Percentiles rank a stretch among this genome's conserved stretches.
These are phyloP conservation scores for Alisma plantagoaquatica DNA, from an alignment of 106 monocot species.

Conservation along the genomic window DNA sequence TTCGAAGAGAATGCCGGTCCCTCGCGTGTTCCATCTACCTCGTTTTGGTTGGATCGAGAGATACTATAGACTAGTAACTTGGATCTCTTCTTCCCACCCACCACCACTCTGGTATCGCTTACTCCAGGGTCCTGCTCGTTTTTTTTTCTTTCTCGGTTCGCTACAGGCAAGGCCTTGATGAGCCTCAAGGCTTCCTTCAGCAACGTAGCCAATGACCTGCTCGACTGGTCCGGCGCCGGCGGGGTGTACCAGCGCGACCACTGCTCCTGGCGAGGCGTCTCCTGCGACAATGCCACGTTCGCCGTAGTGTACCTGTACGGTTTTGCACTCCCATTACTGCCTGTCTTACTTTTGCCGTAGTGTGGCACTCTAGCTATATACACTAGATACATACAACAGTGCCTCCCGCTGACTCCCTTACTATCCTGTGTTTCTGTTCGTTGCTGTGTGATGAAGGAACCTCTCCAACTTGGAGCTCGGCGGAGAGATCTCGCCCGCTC, in stretches of 20 bases:
- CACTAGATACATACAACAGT: no score
- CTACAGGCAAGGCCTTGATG: constrained; percentile 40
- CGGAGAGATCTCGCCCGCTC: constrained; percentile 77
- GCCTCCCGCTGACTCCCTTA: not conserved
- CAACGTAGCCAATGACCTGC: constrained; percentile 51
- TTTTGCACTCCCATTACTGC: not conserved
- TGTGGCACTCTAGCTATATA: no score
- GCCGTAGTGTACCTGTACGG: constrained; percentile 58
- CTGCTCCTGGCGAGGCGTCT: constrained; percentile 81
- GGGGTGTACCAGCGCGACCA: constrained; percentile 19
- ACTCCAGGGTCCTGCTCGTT: not conserved
- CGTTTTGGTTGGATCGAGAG: no score
- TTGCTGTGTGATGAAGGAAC: constrained; percentile 37
- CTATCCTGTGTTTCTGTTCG: not conserved
- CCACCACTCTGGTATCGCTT: not conserved
- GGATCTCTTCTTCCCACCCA: not conserved
- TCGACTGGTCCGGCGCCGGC: constrained; percentile 41
- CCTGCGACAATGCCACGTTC: constrained; percentile 56
- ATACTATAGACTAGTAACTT: no score
- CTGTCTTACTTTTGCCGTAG: not conserved
- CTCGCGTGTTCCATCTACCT: no score
- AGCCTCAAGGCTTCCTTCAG: constrained; percentile 63
- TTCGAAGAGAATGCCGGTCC: no score
- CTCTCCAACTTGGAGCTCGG: constrained; percentile 88
- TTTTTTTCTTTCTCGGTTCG: not conserved